Percentiles rank a stretch among this genome's conserved stretches.
Conservation (phyloP, 805 yeast genomes). For the Ogataea zsoltii region DNA sequence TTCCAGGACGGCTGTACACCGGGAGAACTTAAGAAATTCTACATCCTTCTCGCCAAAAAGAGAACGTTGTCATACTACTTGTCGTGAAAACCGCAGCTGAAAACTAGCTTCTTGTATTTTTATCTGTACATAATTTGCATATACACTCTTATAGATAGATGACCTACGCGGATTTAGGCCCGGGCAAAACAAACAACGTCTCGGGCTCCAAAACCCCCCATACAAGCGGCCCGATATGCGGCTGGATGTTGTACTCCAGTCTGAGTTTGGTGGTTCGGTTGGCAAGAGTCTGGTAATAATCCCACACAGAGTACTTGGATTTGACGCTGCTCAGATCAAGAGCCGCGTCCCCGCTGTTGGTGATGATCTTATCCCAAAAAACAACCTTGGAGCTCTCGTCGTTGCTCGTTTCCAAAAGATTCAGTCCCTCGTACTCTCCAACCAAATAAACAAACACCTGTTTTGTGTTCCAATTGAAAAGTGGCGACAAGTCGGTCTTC, state of each 20-base stretch:
- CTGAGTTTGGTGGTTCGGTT: slow-evolving; percentile 66
- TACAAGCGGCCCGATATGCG: slow-evolving; percentile 77
- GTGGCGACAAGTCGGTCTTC: slow-evolving; percentile 67
- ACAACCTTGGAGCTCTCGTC: slow-evolving; percentile 55
- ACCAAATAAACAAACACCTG: slow-evolving; percentile 91
- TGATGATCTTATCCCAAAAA: slow-evolving; percentile 87
- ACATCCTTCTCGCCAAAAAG: too few relatives aligned
- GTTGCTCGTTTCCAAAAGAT: slow-evolving; percentile 30
- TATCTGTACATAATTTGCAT: slow-evolving; percentile 1
- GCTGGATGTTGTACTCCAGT: slow-evolving; percentile 91
- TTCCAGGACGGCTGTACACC: too few relatives aligned
- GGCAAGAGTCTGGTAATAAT: slow-evolving; percentile 60
- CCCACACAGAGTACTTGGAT: slow-evolving; percentile 88
- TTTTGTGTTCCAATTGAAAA: slow-evolving; percentile 96
- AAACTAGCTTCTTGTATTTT: background rate
- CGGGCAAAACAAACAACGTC: slow-evolving; percentile 26
- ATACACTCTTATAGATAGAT: slow-evolving; percentile 4
- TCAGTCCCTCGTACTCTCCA: slow-evolving; percentile 68
- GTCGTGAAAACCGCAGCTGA: too few relatives aligned
- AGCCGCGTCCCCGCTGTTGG: slow-evolving; percentile 55
- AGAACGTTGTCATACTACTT: too few relatives aligned
- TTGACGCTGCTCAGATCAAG: slow-evolving; percentile 52
- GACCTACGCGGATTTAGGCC: slow-evolving; percentile 2
- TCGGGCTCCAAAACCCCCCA: slow-evolving; percentile 56
- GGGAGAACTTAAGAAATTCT: too few relatives aligned